Conservation (phyloP, 1,284 basidiomycete species). For the Leccinum huronense region DNA sequence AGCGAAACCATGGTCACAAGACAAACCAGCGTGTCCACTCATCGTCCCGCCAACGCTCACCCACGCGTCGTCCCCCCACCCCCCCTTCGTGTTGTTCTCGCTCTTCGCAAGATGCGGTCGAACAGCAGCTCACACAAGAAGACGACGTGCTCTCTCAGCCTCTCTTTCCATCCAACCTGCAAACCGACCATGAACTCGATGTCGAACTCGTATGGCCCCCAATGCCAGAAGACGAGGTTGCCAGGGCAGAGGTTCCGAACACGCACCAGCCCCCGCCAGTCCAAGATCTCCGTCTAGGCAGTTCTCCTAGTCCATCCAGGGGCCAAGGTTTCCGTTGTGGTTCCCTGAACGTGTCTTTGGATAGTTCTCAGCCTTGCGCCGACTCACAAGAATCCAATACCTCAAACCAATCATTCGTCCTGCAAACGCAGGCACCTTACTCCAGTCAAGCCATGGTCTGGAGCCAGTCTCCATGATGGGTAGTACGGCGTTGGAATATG, state of each 20-base stretch:
- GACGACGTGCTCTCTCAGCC: slow-evolving; percentile 15
- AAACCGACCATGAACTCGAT: slow-evolving; percentile 14
- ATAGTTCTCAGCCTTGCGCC: slow-evolving; percentile 3
- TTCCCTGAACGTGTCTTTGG: slow-evolving; percentile 24
- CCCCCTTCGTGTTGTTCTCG: slow-evolving; percentile 23
- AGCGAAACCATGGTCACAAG: slow-evolving; percentile 15
- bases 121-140: slow-evolving; percentile 34
- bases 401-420: slow-evolving; percentile 26
- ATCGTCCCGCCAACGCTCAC: slow-evolving; percentile 12
- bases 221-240: slow-evolving; percentile 20
- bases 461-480: slow-evolving; percentile 21
- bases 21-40: slow-evolving; percentile 8
- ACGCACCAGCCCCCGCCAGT: slow-evolving; percentile 1
- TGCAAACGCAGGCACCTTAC: slow-evolving; percentile 55
- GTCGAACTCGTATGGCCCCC: slow-evolving; percentile 31
- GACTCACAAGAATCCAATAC: slow-evolving; percentile 22
- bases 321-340: slow-evolving; percentile 23
- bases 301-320: slow-evolving; percentile 12
- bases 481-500: not conserved
- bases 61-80: slow-evolving; percentile 7
- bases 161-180: slow-evolving; percentile 2
- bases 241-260: not conserved
- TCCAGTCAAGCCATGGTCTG: slow-evolving; percentile 39
- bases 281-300: not conserved
- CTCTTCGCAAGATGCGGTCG: slow-evolving; percentile 34